These are phyloP conservation scores for Rutstroemia sp. DNA, from an alignment of 2,329 filamentous ascomycete genomes.

Conservation along the genomic window DNA sequence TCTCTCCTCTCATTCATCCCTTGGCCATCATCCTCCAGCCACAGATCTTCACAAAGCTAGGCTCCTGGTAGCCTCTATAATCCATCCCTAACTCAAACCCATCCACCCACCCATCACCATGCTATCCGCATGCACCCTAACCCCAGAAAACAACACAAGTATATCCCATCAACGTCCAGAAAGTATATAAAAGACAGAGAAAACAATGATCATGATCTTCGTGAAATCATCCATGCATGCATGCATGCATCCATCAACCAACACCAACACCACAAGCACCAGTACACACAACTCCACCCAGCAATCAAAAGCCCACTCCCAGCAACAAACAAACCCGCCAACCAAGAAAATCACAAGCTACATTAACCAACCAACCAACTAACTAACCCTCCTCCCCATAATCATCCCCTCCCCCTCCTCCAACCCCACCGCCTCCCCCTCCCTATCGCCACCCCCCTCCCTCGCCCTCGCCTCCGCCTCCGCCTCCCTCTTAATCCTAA, in stretches of 20 bases:
- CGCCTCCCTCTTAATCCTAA: slow-evolving; percentile 64
- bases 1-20: background rate
- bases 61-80: too few species aligned
- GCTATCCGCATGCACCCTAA: too few species aligned
- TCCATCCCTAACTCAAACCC: background rate
- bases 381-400: slow-evolving; percentile 44
- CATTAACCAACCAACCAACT: slow-evolving; percentile 13
- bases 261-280: background rate
- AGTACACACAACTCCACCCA: background rate
- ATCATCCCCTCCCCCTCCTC: slow-evolving; percentile 22
- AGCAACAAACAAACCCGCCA: background rate
- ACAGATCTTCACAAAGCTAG: too few species aligned
- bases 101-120: background rate
- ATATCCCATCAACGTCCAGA: background rate
- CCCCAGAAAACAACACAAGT: too few species aligned
- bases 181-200: background rate
- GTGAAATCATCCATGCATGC: too few species aligned
- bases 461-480: slow-evolving; percentile 41
- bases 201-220: too few species aligned
- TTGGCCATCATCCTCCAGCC: too few species aligned
- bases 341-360: background rate
- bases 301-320: background rate
- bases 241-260: background rate
- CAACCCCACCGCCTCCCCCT: background rate
- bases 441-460: slow-evolving; percentile 17